Evolutionary conservation across 768 basidiomycete genomes (phyloP), one percentile per base, ranked within the genome.

Genomic region (Coprinellus micaceus): DNA sequence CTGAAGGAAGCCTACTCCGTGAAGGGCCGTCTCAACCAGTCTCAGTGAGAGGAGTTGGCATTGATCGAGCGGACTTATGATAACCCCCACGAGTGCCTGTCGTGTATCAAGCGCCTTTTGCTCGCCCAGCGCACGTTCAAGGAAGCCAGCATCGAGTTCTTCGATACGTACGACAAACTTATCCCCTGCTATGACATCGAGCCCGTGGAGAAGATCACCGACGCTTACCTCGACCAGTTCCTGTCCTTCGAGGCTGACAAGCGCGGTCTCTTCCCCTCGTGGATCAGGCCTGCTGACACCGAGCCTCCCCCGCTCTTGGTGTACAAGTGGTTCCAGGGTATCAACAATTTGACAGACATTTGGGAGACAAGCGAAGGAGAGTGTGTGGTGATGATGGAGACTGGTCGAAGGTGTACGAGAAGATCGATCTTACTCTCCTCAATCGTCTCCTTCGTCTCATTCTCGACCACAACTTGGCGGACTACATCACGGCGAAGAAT

Each of bases 261-360:
- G 71, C 89, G 97, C 63, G 93, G 94, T 47, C 74, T 99, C 22
- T 98, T 98, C 87, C 97, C 97, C 11, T 86, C 94, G 1, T 99
- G 97, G 96, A 97, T 99, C 70, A 99, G 98, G 75, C 97, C 97
- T 22, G 90, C 93, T 48, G 94, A 98, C 64, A 95, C 93, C 0
- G 96, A 98, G 66, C 96, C 96, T 2, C 94, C 96, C 0, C 96
- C 96, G 2, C 82, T 98, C 15, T 84, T 98, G 29, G 95, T 98
- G 29, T 98, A 98, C 77, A 98, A 98, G 81, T 98, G 96, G 96
- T 96, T 94, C 67, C 95, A 98, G 74, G 97, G 97, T 39, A 95
- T 98, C 79, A 98, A 98, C 75, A 99, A 98, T 71, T 71, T 98
- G 68, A 94, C 91, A 2, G 96, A 99, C 58, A 86, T 99, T 39